Percentiles rank a stretch among this genome's conserved stretches.
Conservation (phyloP, 495 filamentous ascomycete genomes). For the Amniculicola lignicola region DNA sequence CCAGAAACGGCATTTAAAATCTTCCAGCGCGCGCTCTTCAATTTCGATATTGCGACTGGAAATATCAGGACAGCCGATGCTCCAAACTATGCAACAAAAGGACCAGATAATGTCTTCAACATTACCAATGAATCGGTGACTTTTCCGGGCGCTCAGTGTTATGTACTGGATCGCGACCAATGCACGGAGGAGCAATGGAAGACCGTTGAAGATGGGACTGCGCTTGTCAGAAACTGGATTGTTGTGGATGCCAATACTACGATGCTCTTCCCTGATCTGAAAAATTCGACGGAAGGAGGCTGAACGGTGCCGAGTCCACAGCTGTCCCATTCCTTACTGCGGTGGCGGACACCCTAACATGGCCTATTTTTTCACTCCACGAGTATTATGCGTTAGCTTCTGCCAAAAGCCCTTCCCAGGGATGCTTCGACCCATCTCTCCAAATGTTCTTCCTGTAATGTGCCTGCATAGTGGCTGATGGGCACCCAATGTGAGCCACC, state of each 20-base stretch:
- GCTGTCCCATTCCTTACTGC: neutral
- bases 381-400: too few species aligned
- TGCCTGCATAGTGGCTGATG: too few species aligned
- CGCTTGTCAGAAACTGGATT: conserved; percentile 51
- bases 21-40: conserved; percentile 54
- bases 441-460: too few species aligned
- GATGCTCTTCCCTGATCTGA: conserved; percentile 28
- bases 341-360: too few species aligned
- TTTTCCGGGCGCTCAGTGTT: conserved; percentile 47
- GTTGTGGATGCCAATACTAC: conserved; percentile 49
- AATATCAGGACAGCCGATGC: conserved; percentile 41
- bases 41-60: conserved; percentile 58
- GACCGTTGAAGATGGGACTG: conserved; percentile 48
- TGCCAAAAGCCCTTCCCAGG: too few species aligned
- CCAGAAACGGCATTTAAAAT: conserved; percentile 54
- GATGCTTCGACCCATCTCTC: too few species aligned
- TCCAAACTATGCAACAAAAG: conserved; percentile 48
- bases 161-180: conserved; percentile 43
- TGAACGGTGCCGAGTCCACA: conserved; percentile 1
- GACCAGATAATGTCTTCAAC: conserved; percentile 51
- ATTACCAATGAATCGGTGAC: conserved; percentile 49
- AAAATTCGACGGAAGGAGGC: conserved; percentile 1
- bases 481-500: too few species aligned
- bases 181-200: conserved; percentile 52
- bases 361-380: neutral